These are phyloP conservation scores for Arthrinium puccinioides DNA, from an alignment of 2,329 filamentous ascomycete genomes.

Conservation along the genomic window DNA sequence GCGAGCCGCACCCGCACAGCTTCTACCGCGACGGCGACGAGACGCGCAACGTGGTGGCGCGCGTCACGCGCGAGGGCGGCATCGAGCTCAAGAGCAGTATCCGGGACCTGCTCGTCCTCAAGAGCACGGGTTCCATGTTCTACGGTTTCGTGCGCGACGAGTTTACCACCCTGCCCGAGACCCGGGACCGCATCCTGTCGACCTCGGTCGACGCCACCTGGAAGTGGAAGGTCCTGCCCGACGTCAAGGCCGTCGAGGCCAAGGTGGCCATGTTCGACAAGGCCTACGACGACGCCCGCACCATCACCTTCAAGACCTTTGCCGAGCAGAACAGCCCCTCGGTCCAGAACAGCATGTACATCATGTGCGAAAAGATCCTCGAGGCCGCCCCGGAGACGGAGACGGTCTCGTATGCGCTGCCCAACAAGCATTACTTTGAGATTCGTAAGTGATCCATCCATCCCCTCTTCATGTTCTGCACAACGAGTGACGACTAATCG, in stretches of 20 bases:
- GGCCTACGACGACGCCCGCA: constrained; percentile 70
- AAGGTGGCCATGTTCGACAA: constrained; percentile 63
- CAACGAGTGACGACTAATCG: background rate
- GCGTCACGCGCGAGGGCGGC: constrained; percentile 58
- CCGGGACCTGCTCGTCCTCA: constrained; percentile 77
- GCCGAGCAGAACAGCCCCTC: constrained; percentile 85
- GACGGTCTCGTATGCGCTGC: constrained; percentile 73
- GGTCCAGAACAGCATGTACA: constrained; percentile 98
- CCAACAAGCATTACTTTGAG: constrained; percentile 99
- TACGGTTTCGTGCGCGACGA: constrained; percentile 90
- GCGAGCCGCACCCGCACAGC: constrained; percentile 87
- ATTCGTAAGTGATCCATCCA: constrained; percentile 57
- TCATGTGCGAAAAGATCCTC: constrained; percentile 88
- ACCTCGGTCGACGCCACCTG: constrained; percentile 86
- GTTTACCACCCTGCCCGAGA: constrained; percentile 84
- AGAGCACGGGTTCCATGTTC: constrained; percentile 95
- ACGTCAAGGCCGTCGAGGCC: constrained; percentile 59
- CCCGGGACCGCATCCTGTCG: constrained; percentile 90
- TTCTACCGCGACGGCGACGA: constrained; percentile 89
- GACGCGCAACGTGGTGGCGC: constrained; percentile 73
- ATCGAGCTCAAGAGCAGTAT: constrained; percentile 74
- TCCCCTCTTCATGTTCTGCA: background rate
- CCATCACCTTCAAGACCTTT: constrained; percentile 86
- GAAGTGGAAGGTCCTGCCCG: constrained; percentile 71
- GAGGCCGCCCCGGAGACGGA: constrained; percentile 64